These are phyloP conservation scores for Picea sitchensis DNA, from an alignment of 75 land plant species.

Conservation along the genomic window DNA sequence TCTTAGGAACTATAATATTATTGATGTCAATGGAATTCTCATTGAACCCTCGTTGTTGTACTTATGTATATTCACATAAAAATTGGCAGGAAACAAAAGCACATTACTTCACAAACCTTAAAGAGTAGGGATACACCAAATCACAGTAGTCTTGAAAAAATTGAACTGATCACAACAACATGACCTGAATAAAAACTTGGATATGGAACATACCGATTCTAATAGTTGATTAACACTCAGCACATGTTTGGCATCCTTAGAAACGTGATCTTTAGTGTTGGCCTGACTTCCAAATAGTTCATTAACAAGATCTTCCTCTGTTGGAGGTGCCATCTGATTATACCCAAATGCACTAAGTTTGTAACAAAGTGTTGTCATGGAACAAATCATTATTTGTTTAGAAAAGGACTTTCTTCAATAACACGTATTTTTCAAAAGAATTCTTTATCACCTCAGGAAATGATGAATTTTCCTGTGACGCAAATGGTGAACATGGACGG, in stretches of 20 bases:
- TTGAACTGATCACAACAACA: neutral
- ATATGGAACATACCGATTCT: constrained; percentile 63
- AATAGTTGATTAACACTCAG: constrained; percentile 81
- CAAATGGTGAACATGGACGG: constrained; percentile 22
- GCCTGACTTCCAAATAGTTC: constrained; percentile 26
- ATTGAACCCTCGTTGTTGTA: neutral
- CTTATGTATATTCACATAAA: neutral
- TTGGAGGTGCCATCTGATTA: constrained; percentile 20
- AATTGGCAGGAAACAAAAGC: neutral
- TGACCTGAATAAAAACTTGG: neutral
- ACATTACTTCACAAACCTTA: neutral
- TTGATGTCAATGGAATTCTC: neutral
- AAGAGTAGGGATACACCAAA: neutral
- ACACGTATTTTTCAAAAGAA: constrained; percentile 5
- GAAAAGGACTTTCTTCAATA: neutral
- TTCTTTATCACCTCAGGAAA: constrained; percentile 48
- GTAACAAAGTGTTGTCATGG: neutral
- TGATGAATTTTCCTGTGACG: constrained; percentile 24
- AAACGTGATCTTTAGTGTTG: constrained; percentile 23
- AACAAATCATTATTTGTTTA: neutral
- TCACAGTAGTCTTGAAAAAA: neutral
- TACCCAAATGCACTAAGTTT: neutral
- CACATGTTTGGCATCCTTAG: constrained; percentile 37
- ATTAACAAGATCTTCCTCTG: constrained; percentile 39
- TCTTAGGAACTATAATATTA: neutral